phyloP scores from a whole-genome alignment of 768 basidiomycete species.

The Coprinopsis strossmayeri region DNA sequence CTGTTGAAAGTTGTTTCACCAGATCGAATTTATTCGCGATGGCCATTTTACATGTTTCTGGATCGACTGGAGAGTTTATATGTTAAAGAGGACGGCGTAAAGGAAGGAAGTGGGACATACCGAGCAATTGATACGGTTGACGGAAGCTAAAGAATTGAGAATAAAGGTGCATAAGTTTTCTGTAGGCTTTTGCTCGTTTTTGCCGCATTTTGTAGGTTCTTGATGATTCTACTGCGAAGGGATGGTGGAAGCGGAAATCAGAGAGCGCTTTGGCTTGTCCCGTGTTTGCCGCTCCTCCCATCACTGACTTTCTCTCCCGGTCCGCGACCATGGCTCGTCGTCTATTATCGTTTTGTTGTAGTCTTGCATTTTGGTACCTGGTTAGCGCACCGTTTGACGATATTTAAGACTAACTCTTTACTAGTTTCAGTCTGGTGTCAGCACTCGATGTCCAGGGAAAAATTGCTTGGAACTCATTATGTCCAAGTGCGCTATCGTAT shows the following conservation, averaged over 20 bases:
- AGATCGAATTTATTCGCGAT: constrained; percentile 70
- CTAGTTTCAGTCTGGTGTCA: constrained; percentile 23
- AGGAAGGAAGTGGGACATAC: constrained; percentile 34
- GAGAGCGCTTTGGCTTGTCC: neutral
- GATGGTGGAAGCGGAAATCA: neutral
- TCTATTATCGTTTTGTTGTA: constrained; percentile 14
- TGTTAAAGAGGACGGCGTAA: constrained; percentile 11
- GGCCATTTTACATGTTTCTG: constrained; percentile 71
- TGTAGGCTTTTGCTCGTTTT: constrained; percentile 91
- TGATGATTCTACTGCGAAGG: neutral
- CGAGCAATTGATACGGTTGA: constrained; percentile 89
- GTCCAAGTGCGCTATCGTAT: constrained; percentile 42
- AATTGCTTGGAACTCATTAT: constrained; percentile 67
- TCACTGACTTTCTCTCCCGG: neutral
- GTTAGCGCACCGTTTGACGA: neutral
- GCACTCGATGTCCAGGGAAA: constrained; percentile 57
- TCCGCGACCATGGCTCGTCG: constrained; percentile 15
- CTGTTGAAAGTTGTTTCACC: constrained; percentile 61
- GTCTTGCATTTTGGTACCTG: constrained; percentile 23
- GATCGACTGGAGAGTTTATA: constrained; percentile 54
- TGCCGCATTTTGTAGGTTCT: constrained; percentile 64
- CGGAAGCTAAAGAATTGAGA: constrained; percentile 83
- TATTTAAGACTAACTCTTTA: constrained; percentile 3
- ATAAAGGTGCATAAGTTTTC: constrained; percentile 91
- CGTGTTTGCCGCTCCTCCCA: neutral